Evolutionary conservation across 768 basidiomycete genomes (phyloP).

Genomic region (Multifurca ochricompacta): DNA sequence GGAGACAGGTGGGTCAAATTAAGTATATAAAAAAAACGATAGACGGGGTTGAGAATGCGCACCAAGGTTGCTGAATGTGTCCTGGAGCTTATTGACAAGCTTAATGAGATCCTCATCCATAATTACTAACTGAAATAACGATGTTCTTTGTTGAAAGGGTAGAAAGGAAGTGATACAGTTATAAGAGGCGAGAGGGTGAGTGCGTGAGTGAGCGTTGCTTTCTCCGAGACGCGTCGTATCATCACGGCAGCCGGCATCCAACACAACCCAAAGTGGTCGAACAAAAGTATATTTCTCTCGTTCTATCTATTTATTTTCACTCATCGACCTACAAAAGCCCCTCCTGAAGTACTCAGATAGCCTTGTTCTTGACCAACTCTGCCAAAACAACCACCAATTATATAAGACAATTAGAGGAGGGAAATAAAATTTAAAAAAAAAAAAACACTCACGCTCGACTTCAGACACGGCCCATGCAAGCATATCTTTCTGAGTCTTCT

Average conservation of each 20-base stretch:
- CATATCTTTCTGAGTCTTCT: slow-evolving; percentile 84
- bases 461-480: slow-evolving; percentile 72
- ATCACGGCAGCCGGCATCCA: slow-evolving; percentile 9
- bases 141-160: too few relatives aligned
- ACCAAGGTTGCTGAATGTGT: slow-evolving; percentile 86
- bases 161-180: too few relatives aligned
- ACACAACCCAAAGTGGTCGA: too few relatives aligned
- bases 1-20: slow-evolving; percentile 11
- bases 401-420: neutral
- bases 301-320: slow-evolving; percentile 16
- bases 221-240: slow-evolving; percentile 13
- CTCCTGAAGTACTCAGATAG: slow-evolving; percentile 51
- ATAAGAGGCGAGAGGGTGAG: neutral
- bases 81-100: slow-evolving; percentile 92
- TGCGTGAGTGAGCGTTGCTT: too few relatives aligned
- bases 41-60: slow-evolving; percentile 27
- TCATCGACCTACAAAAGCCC: neutral
- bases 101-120: slow-evolving; percentile 96
- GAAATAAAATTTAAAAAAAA: neutral
- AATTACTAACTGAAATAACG: slow-evolving; percentile 18
- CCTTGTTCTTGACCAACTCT: slow-evolving; percentile 91
- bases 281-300: slow-evolving; percentile 13
- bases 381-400: slow-evolving; percentile 7
- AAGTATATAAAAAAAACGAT: slow-evolving; percentile 4
- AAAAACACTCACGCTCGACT: slow-evolving; percentile 77